phyloP scores from a whole-genome alignment of 2,329 filamentous ascomycete genomes.

The Davidsoniella eucalypti region DNA sequence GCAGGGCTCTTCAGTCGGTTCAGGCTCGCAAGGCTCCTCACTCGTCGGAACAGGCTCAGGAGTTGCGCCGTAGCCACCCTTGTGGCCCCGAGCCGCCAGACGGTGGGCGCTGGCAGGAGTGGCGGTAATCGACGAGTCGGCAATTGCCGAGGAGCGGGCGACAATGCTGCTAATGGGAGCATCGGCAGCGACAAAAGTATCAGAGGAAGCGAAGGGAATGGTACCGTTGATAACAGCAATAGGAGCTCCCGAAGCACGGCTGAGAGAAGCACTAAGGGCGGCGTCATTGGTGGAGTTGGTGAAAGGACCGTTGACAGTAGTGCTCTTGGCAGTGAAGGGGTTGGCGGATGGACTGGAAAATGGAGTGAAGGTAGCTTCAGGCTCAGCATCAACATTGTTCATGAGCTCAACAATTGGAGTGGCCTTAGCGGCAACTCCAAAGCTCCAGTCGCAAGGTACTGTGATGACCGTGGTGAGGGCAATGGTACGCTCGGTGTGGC shows the following conservation, averaged over 20 bases:
- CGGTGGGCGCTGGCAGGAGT: constrained; percentile 13
- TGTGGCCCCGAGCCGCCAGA: constrained; percentile 13
- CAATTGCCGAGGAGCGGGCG: constrained; percentile 4
- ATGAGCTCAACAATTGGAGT: background rate
- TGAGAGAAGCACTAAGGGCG: constrained; percentile 11
- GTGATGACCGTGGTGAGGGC: constrained; percentile 11
- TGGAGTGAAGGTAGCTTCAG: background rate
- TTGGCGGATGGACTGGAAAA: background rate
- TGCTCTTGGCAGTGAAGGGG: background rate
- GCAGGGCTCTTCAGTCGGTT: constrained; percentile 8
- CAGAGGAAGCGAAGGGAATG: background rate
- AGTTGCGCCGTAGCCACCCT: constrained; percentile 13
- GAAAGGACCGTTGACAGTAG: constrained; percentile 3
- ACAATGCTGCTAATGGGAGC: background rate
- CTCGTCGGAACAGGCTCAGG: constrained; percentile 13
- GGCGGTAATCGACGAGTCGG: constrained; percentile 11
- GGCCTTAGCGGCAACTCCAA: constrained; percentile 1
- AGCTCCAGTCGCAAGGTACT: constrained; percentile 5
- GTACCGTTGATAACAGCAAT: constrained; percentile 5
- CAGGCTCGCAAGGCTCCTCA: constrained; percentile 11
- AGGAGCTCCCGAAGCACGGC: constrained; percentile 11
- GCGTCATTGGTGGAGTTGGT: constrained; percentile 10
- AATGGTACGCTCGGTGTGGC: constrained; percentile 9
- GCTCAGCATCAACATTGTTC: background rate
- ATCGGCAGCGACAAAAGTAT: background rate